These are phyloP conservation scores for Vaccinium corymbosum DNA, from an alignment of 148 eudicot genomes.

Conservation along the genomic window DNA sequence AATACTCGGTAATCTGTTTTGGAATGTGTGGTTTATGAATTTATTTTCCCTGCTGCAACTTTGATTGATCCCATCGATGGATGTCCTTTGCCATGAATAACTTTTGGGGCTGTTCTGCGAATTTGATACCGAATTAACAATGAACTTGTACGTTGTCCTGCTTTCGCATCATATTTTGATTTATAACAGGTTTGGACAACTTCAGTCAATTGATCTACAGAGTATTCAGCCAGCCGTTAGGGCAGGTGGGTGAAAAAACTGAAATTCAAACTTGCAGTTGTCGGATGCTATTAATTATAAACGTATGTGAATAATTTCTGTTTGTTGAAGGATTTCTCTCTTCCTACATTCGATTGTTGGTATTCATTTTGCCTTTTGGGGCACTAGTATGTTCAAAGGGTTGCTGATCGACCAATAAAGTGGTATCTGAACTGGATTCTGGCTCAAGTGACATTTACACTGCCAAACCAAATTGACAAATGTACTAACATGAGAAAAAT, in stretches of 20 bases:
- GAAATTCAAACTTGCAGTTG: background rate
- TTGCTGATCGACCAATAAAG: background rate
- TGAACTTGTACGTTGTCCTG: background rate
- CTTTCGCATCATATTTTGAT: background rate
- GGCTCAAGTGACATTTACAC: background rate
- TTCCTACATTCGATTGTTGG: background rate
- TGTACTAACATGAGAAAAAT: background rate
- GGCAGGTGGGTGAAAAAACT: constrained; percentile 50
- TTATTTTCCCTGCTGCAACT: background rate
- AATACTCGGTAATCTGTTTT: background rate
- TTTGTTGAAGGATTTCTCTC: background rate
- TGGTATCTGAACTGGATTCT: background rate
- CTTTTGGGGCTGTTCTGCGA: background rate
- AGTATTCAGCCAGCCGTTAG: constrained; percentile 86
- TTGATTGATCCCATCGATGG: background rate
- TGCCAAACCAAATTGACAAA: background rate
- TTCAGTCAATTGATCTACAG: constrained; percentile 85
- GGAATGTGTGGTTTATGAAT: background rate
- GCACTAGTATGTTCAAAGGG: background rate
- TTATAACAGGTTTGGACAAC: constrained; percentile 85
- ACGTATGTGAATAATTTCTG: background rate
- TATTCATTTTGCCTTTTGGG: background rate
- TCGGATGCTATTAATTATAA: background rate
- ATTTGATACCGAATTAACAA: background rate
- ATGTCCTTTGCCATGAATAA: background rate